phyloP scores from a whole-genome alignment of 2,329 filamentous ascomycete species.

The Penicillium sp. region DNA sequence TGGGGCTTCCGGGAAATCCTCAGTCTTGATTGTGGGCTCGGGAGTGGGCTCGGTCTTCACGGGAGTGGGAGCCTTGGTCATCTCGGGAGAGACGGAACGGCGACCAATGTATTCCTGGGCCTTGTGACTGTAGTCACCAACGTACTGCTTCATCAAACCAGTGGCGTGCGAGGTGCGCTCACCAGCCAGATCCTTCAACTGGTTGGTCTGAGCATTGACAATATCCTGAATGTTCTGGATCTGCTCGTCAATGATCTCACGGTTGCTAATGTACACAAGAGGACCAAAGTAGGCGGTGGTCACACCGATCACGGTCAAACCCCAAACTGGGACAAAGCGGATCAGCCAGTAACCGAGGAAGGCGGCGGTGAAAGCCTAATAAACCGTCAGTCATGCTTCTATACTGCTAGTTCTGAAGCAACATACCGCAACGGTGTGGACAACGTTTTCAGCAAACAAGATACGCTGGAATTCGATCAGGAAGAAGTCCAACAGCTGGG shows the following conservation, averaged over 20 bases:
- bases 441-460: conserved; percentile 65
- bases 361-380: conserved; percentile 59
- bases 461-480: conserved; percentile 68
- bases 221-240: conserved; percentile 55
- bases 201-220: conserved; percentile 58
- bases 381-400: neutral
- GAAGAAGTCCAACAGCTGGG: conserved; percentile 68
- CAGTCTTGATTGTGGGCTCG: conserved; percentile 23
- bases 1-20: conserved; percentile 53
- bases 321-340: conserved; percentile 67
- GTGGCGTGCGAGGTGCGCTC: conserved; percentile 61
- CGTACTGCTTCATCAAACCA: conserved; percentile 58
- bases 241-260: conserved; percentile 63
- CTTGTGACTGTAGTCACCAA: conserved; percentile 61
- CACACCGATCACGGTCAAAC: conserved; percentile 58
- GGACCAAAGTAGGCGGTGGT: conserved; percentile 59
- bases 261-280: conserved; percentile 65
- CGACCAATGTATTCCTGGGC: conserved; percentile 57
- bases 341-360: conserved; percentile 65
- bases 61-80: conserved; percentile 26
- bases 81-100: conserved; percentile 35
- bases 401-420: neutral
- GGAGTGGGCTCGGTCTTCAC: conserved; percentile 22
- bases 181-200: conserved; percentile 60
- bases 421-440: conserved; percentile 60